phyloP scores from a whole-genome alignment of 106 monocot species.

The Platanthera guangdongensis region DNA sequence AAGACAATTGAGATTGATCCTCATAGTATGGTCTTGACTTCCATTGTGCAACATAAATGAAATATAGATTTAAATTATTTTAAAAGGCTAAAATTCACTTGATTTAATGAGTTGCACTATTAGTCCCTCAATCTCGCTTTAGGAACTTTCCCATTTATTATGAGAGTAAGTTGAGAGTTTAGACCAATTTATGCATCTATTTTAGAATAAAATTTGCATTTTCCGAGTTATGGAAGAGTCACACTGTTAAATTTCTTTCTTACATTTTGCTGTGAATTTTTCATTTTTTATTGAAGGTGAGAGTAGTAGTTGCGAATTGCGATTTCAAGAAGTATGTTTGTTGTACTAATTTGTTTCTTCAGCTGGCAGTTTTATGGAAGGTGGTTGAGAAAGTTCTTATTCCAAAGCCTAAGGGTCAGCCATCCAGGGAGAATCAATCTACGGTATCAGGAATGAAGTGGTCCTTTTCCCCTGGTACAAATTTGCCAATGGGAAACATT shows the following conservation, averaged over 20 bases:
- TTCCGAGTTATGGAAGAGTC: background rate
- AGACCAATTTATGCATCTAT: background rate
- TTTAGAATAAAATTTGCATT: background rate
- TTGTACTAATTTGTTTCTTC: slow-evolving; percentile 37
- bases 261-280: background rate
- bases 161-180: background rate
- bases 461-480: slow-evolving; percentile 85
- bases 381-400: slow-evolving; percentile 70
- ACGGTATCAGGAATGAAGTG: slow-evolving; percentile 58
- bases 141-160: background rate
- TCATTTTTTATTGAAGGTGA: background rate
- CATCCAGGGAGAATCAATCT: slow-evolving; percentile 23
- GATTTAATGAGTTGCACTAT: background rate
- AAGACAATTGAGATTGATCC: too few species aligned
- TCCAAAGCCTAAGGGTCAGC: slow-evolving; percentile 34
- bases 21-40: too few species aligned
- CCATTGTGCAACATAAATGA: background rate
- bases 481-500: slow-evolving; percentile 38
- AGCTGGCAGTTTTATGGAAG: slow-evolving; percentile 86
- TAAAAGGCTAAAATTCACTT: background rate
- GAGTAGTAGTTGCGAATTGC: background rate
- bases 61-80: background rate
- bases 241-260: background rate
- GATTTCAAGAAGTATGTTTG: background rate
- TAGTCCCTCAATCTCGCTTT: background rate